A percentile compares a stretch with the other conserved stretches of the same genome.
phyloP scores from a whole-genome alignment of 139 green algal species.

The Picochlorum sp. region DNA sequence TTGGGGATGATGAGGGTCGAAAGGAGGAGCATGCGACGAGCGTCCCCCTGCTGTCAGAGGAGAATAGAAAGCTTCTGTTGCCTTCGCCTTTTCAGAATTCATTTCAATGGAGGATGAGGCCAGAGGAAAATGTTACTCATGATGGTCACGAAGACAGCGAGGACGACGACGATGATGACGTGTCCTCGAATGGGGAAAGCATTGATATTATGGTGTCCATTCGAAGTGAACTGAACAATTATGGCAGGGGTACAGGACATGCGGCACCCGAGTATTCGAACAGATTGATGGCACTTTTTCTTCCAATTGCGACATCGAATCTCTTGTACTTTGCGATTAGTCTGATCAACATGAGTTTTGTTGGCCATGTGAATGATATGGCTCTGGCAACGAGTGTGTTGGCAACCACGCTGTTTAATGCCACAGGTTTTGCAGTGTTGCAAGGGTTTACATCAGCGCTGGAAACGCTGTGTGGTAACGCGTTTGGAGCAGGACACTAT shows the following conservation, averaged over 20 bases:
- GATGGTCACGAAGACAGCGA: neutral
- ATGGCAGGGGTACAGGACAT: neutral
- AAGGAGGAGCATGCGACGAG: no score
- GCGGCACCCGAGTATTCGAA: neutral
- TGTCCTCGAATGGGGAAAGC: neutral
- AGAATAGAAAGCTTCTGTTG: no score
- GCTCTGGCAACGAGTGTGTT: neutral
- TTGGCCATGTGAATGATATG: neutral
- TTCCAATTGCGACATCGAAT: slow-evolving; percentile 1
- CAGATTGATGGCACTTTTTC: neutral
- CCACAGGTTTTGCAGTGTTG: neutral
- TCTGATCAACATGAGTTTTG: neutral
- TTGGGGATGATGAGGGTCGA: no score
- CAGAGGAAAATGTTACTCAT: neutral
- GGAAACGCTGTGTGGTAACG: neutral
- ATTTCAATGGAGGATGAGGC: neutral
- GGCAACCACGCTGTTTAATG: neutral
- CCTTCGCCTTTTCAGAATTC: no score
- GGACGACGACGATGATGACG: neutral
- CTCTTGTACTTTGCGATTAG: neutral
- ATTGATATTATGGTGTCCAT: slow-evolving; percentile 4
- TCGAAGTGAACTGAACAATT: neutral
- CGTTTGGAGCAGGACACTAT: neutral
- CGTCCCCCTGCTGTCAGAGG: no score
- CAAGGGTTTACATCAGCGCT: neutral